Evolutionary conservation across 2,329 filamentous ascomycete species (phyloP), one percentile per base, ranked within the genome.

Genomic region (Fusarium sp.): DNA sequence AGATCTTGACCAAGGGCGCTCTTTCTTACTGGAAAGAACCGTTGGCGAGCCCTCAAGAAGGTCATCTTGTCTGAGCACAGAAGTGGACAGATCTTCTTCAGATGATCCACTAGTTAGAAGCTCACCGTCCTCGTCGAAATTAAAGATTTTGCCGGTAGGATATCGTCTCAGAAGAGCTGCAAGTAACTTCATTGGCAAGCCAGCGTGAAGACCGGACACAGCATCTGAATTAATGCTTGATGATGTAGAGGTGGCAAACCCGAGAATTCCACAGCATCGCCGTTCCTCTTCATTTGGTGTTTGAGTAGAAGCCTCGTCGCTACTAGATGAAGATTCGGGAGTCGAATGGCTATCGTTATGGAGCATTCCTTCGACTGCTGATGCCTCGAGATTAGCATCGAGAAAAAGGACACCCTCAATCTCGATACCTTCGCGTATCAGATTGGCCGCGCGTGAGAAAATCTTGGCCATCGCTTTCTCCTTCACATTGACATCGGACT

Each of bases 131-230:
- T 77, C 78, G 25, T 81, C 80, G 51, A 83, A 84, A 48, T 80
- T 81, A 65, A 84, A 85, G 3, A 85, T 79, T 34, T 81, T 81
- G 0, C 85, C 85, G 13, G 77, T 69, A 1, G 84, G 83, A 61
- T 86, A 83, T 4, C 81, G 77, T n/a, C 79, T 79, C 3, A 86
- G 66, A 3, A 86, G 77, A 6, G 75, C 77, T 3, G 77, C 73
- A 5, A 86, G 74, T 7, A 83, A 77, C 28, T 66, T 76, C 56
- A 82, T 80, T 0, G 82, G 77, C 9, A 85, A 63, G 6, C 71
- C 65, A 11, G 72, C 65, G 18, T 75, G 69, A 14, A 75, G 67
- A 0, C 50, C 37, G 4, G 50, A 60, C 2, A 65, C 60, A 12
- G 56, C 37, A 16, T 76, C 70, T 13, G 70, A 78, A 25, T 81